Evolutionary conservation across 2,329 filamentous ascomycete species (phyloP).

Genomic region (Colletotrichum liriopes): DNA sequence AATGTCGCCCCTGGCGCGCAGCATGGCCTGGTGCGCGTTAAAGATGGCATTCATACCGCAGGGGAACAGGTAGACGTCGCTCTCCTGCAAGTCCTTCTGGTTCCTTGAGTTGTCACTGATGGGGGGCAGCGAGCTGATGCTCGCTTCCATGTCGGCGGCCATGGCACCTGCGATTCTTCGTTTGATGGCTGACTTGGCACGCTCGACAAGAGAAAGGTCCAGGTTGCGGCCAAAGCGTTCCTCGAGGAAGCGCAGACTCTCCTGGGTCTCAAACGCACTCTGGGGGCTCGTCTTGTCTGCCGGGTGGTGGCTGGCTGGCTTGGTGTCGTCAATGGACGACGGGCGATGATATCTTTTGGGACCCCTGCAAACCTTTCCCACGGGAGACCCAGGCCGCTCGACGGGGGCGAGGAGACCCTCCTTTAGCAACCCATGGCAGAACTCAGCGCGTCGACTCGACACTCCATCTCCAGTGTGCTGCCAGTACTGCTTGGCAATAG

Average conservation of each 20-base stretch:
- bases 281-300: constrained; percentile 45
- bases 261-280: constrained; percentile 63
- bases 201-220: constrained; percentile 81
- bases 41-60: constrained; percentile 97
- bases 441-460: constrained; percentile 92
- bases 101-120: constrained; percentile 67
- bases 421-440: constrained; percentile 82
- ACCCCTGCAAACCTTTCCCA: constrained; percentile 71
- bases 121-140: constrained; percentile 65
- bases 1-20: constrained; percentile 73
- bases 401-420: constrained; percentile 72
- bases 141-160: constrained; percentile 78
- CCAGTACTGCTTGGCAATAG: constrained; percentile 94
- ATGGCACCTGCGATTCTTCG: constrained; percentile 91
- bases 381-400: constrained; percentile 47
- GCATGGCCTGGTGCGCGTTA: constrained; percentile 83
- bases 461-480: constrained; percentile 95
- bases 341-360: constrained; percentile 84
- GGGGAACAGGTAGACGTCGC: constrained; percentile 91
- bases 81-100: constrained; percentile 79
- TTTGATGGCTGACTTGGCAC: constrained; percentile 88
- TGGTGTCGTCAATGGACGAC: constrained; percentile 58
- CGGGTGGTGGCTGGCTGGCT: constrained; percentile 36
- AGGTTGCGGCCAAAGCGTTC: constrained; percentile 95
- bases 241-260: constrained; percentile 88